phyloP scores from a whole-genome alignment of 805 yeast species.

The Myxozyma udenii region DNA sequence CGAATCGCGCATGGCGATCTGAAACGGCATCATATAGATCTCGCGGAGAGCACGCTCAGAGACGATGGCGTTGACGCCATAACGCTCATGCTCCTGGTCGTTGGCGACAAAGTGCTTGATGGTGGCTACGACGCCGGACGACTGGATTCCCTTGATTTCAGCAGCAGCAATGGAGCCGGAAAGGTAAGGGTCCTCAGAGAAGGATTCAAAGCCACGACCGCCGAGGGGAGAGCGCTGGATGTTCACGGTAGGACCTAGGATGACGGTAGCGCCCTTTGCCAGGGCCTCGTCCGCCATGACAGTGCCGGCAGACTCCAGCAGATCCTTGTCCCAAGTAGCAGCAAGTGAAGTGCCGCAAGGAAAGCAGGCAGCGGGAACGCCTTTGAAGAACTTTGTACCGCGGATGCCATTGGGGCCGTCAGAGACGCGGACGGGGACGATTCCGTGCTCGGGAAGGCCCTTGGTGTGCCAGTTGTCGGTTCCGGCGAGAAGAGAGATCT shows the following conservation, averaged over 20 bases:
- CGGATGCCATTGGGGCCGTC: constrained; percentile 68
- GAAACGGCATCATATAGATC: constrained; percentile 61
- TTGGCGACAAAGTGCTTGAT: constrained; percentile 63
- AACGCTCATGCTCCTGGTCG: constrained; percentile 58
- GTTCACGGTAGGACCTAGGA: constrained; percentile 52
- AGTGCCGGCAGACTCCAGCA: constrained; percentile 50
- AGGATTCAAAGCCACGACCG: constrained; percentile 62
- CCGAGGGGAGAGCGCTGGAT: constrained; percentile 58
- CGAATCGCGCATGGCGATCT: constrained; percentile 53
- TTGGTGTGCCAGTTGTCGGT: constrained; percentile 53
- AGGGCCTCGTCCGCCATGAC: constrained; percentile 56
- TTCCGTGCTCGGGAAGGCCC: constrained; percentile 41
- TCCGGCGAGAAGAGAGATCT: constrained; percentile 41
- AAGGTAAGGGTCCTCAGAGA: constrained; percentile 58
- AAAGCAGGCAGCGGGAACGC: constrained; percentile 55
- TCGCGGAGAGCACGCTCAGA: constrained; percentile 64
- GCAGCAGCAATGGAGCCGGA: constrained; percentile 49
- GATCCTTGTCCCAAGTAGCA: constrained; percentile 52
- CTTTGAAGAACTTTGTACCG: constrained; percentile 54
- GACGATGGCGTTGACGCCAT: constrained; percentile 48
- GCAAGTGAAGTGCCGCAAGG: constrained; percentile 63
- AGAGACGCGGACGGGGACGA: constrained; percentile 49
- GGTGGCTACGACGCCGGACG: constrained; percentile 45
- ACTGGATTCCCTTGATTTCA: constrained; percentile 55
- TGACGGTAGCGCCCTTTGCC: constrained; percentile 51